Percentiles rank a stretch among this genome's conserved stretches.
Conservation (phyloP, 345 rosid species). For the Durio zibethinus region DNA sequence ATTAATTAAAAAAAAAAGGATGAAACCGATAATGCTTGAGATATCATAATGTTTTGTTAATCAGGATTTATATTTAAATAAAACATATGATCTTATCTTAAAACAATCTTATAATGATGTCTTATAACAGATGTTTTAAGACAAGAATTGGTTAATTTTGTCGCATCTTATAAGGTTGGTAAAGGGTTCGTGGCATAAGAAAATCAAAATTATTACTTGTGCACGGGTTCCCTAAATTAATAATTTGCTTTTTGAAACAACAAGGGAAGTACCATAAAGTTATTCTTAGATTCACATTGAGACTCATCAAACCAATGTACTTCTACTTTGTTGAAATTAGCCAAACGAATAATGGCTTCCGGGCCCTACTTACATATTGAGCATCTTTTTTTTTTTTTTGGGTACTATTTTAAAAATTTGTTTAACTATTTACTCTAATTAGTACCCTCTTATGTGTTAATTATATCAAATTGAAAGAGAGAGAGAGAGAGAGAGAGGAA, state of each 20-base stretch:
- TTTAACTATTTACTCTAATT: background rate
- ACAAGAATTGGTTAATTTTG: constrained; percentile 22
- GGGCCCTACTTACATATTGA: constrained; percentile 10
- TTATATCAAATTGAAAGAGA: background rate
- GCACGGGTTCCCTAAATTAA: constrained; percentile 13
- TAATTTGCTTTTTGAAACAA: constrained; percentile 15
- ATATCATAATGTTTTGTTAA: constrained; percentile 32
- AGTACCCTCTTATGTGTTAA: constrained; percentile 2
- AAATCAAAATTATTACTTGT: constrained; percentile 5
- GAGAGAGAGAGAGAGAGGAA: background rate
- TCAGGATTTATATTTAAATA: constrained; percentile 23
- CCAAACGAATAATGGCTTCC: constrained; percentile 12
- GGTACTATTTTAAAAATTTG: background rate
- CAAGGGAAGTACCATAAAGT: constrained; percentile 26
- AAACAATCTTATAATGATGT: constrained; percentile 27
- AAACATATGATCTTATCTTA: constrained; percentile 20
- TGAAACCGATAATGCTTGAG: constrained; percentile 27
- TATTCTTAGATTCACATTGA: constrained; percentile 27
- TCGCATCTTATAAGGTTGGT: constrained; percentile 23
- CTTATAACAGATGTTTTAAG: constrained; percentile 18
- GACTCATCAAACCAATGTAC: constrained; percentile 21
- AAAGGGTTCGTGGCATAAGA: background rate
- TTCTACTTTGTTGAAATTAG: constrained; percentile 27
- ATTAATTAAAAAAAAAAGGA: background rate
- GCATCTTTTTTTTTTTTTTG: background rate